Conservation (phyloP, 306 rosid genomes). For the Cucumis melo region DNA sequence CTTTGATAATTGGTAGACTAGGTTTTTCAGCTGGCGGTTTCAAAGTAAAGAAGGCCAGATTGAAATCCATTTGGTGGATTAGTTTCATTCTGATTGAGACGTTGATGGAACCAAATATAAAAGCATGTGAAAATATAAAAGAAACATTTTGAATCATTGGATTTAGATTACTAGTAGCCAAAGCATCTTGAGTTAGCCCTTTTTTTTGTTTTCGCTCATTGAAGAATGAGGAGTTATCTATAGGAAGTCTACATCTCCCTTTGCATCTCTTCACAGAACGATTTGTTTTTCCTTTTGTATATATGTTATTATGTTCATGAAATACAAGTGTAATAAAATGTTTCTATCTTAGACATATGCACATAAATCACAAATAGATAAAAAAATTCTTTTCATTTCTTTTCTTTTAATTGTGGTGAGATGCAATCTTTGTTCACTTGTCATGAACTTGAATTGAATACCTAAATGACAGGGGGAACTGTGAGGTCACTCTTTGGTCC, state of each 20-base stretch:
- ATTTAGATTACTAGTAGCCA: background rate
- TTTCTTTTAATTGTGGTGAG: background rate
- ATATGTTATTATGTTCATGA: background rate
- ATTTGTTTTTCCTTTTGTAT: background rate
- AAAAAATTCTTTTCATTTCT: background rate
- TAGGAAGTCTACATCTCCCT: background rate
- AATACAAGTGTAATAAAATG: background rate
- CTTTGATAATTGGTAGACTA: background rate
- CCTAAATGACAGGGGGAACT: conserved; percentile 35
- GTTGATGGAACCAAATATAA: background rate
- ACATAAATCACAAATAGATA: background rate
- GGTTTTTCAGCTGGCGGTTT: background rate
- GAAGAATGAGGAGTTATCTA: background rate
- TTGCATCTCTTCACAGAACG: background rate
- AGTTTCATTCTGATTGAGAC: background rate
- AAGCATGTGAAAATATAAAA: background rate
- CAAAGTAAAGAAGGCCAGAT: background rate
- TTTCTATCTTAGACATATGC: background rate
- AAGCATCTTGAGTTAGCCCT: background rate
- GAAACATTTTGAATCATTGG: background rate
- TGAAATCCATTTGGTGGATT: background rate
- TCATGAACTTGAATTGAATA: background rate
- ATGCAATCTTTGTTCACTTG: background rate
- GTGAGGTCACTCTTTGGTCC: conserved; percentile 49
- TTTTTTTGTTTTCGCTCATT: background rate